These are phyloP conservation scores for Cladochytrium replicatum DNA, from an alignment of 192 early-diverging fungal genomes.

Conservation along the genomic window DNA sequence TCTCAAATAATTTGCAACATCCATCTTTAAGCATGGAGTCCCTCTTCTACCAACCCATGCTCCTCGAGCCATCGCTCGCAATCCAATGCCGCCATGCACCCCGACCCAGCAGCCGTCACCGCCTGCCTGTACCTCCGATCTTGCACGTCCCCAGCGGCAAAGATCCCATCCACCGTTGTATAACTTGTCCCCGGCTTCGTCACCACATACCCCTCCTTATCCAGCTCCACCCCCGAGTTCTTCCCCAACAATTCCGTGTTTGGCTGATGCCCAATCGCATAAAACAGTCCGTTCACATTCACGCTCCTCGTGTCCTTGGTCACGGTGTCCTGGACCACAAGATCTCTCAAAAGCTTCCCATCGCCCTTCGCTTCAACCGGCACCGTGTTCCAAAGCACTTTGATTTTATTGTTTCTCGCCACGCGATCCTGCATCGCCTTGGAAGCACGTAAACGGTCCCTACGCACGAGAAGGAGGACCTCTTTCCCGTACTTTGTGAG, in stretches of 20 bases:
- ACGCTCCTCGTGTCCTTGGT: conserved; percentile 54
- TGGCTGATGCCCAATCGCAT: conserved; percentile 92
- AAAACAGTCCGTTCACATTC: conserved; percentile 83
- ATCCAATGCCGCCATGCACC: conserved; percentile 96
- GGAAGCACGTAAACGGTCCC: conserved; percentile 86
- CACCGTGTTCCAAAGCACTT: conserved; percentile 74
- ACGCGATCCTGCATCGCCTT: conserved; percentile 91
- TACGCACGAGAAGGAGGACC: conserved; percentile 82
- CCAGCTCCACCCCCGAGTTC: too few relatives aligned
- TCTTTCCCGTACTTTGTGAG: conserved; percentile 90
- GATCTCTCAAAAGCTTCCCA: conserved; percentile 54
- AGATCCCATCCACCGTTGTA: conserved; percentile 80
- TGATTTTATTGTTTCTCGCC: conserved; percentile 71
- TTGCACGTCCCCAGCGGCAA: conserved; percentile 95
- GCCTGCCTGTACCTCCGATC: conserved; percentile 93
- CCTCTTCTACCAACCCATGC: too few relatives aligned
- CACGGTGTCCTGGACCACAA: conserved; percentile 63
- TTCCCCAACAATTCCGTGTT: conserved; percentile 38
- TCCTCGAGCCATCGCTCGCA: conserved; percentile 84
- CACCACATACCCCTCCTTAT: conserved; percentile 69
- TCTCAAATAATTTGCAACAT: too few relatives aligned
- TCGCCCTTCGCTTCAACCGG: conserved; percentile 80
- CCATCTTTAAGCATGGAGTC: too few relatives aligned
- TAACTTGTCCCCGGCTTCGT: conserved; percentile 45
- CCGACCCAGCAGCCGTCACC: conserved; percentile 90